Evolutionary conservation across 768 basidiomycete species (phyloP), one percentile per base, ranked within the genome.

Genomic region (Tylopilus subfusipes): DNA sequence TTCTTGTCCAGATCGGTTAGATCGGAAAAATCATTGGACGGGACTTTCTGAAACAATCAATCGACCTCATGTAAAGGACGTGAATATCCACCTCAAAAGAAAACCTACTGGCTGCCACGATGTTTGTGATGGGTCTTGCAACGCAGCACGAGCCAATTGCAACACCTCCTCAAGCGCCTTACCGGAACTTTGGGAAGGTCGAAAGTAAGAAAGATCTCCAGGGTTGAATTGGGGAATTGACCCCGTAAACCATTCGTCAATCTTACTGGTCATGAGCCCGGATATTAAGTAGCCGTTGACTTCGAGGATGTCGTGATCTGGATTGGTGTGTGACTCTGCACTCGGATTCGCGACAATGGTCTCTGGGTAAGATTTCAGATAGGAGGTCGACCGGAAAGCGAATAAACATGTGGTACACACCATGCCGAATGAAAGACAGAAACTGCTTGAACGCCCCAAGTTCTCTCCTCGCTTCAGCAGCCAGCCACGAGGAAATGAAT

Each of bases 211-310:
- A 48, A 70, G 63, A 58, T 71, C 68, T 44, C 60, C 65, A 53
- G 67, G 65, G 58, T 70, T 60, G 60, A 73, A 68, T 68, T 64
- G 63, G 46, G 73, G 67, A 50, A 43, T 48, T 48, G 82, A 80
- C 19, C 87, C 88, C 67, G 77, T 77, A 68, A 93, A 93, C 88
- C 90, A 93, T 59, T 77, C 78, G 74, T 92, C 90, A 70, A 93
- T 81, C 47, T 77, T 72, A 68, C 86, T 90, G 50, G 75, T 73
- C 49, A 79, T 75, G 42, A 93, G 78, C 45, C 90, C 88, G 40
- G 81, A 82, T 61, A 81, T 82, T 63, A 93, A 76, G 68, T 93
- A 93, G 59, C 83, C 81, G 67, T 89, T 88, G 48, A 88, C 90
- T 75, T 90, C 87, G 48, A 91, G 75, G 56, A 86, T 78, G 68